Evolutionary conservation across 176 grass and related monocot genomes (phyloP).

Genomic region (Paspalum notatum): DNA sequence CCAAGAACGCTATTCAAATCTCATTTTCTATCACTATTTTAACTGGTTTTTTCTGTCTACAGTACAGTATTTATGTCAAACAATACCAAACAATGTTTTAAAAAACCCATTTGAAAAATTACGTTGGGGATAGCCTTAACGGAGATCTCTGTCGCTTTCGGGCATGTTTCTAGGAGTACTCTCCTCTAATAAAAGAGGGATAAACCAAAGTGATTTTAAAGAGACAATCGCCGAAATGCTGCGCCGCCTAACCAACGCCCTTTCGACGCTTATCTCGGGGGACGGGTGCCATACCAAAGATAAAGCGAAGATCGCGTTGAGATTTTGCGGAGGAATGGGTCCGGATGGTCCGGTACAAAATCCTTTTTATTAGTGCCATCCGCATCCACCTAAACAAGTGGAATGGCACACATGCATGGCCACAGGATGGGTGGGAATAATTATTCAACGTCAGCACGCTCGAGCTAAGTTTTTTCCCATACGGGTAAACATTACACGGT

Average conservation of each 20-base stretch:
- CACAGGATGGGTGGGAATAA: not conserved
- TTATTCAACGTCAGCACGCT: not conserved
- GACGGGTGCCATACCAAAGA: not conserved
- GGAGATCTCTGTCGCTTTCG: conserved; percentile 23
- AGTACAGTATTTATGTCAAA: no score
- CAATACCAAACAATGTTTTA: no score
- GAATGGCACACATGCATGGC: not conserved
- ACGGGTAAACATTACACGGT: no score
- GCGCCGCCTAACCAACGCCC: conserved; percentile 8
- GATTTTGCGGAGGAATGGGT: not conserved
- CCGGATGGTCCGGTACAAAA: not conserved
- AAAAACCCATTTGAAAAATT: no score
- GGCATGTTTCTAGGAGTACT: not conserved
- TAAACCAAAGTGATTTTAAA: not conserved
- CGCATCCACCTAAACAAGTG: not conserved
- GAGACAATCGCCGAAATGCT: not conserved
- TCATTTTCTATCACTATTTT: no score
- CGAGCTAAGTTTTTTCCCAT: not conserved
- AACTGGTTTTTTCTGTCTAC: no score
- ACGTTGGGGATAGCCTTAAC: no score
- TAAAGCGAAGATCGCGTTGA: not conserved
- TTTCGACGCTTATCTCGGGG: not conserved
- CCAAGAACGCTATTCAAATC: no score
- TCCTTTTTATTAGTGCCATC: not conserved
- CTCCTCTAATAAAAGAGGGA: not conserved